Base-by-base conservation (phyloP, 2,329 filamentous ascomycete genomes). In the Sphaceloma murrayae region DNA sequence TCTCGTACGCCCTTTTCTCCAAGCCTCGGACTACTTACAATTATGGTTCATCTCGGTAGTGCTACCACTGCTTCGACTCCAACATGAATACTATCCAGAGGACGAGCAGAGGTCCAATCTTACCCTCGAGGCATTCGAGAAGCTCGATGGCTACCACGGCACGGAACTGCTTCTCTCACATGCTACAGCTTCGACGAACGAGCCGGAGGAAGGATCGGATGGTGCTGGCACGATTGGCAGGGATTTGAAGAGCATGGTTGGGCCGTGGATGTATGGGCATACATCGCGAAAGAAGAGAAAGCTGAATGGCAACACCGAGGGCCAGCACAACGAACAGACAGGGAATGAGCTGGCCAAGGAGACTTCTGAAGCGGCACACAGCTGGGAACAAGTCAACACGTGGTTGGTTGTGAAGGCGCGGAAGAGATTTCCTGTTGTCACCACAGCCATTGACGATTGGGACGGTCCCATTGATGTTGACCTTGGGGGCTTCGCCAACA, bases 221-320 rank as follows among this genome's bases (percentile, higher is more conserved):
- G 38, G 46, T 9, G 22, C 54, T 51, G 44, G 51, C 1, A 58
- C 67, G 27, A 57, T 80, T 36, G 77, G 75, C 1, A 73, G 81
- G 46, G 82, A 87, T 56, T 56, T 88, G 45, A 74, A 75, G 49
- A 75, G 78, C 0, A 57, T 88, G 27, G 64, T 88, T 39, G 79
- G 78, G 0, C 83, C 84, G 2, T 89, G 83, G 83, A 66, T 87
- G 38, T 78, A 82, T 54, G 77, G 77, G 34, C 69, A 77, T 40
- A 69, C 63, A 14, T 73, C 79, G 44, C 78, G 80, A 67, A 73
- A 71, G 48, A 58, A 63, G 50, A 63, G 58, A 46, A 73, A 64
- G 51, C 55, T 73, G 10, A 64, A 64, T 40, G 46, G 36, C n/a
- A 13, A 45, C 3, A 19, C 17, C 4, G 18, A 27, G 24, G 24